Evolutionary conservation across 2,329 filamentous ascomycete species (phyloP).

Genomic region (Phaeosphaeria sp.): DNA sequence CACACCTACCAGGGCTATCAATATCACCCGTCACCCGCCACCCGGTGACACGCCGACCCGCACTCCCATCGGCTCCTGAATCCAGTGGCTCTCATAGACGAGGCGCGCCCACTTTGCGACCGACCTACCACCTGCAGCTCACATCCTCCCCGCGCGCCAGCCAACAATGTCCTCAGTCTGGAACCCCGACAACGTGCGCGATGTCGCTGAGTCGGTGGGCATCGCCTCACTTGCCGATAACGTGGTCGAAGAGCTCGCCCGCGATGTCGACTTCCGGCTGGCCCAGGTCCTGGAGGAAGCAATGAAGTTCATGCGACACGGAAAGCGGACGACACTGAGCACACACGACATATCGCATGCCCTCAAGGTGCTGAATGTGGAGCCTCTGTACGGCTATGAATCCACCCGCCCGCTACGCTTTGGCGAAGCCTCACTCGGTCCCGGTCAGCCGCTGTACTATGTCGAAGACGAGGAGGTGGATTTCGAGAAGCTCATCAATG

Average conservation of each 20-base stretch:
- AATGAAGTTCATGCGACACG: slow-evolving; percentile 93
- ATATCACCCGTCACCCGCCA: slow-evolving; percentile 31
- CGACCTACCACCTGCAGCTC: slow-evolving; percentile 16
- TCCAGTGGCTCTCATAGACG: slow-evolving; percentile 12
- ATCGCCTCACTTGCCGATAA: slow-evolving; percentile 83
- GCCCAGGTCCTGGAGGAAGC: slow-evolving; percentile 93
- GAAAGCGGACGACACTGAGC: slow-evolving; percentile 82
- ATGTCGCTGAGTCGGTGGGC: slow-evolving; percentile 95
- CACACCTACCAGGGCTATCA: slow-evolving; percentile 30
- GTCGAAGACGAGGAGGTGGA: slow-evolving; percentile 98
- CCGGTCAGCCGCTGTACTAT: slow-evolving; percentile 94
- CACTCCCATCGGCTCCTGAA: slow-evolving; percentile 22
- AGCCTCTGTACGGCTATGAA: slow-evolving; percentile 96
- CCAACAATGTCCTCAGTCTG: slow-evolving; percentile 68
- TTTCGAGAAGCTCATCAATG: slow-evolving; percentile 98
- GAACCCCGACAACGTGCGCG: slow-evolving; percentile 95
- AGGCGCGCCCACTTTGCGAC: slow-evolving; percentile 11
- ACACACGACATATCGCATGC: slow-evolving; percentile 91
- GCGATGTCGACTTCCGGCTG: slow-evolving; percentile 95
- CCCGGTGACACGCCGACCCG: slow-evolving; percentile 32
- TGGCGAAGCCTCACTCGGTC: slow-evolving; percentile 91
- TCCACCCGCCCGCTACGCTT: slow-evolving; percentile 87
- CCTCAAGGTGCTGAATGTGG: slow-evolving; percentile 84
- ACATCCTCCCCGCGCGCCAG: slow-evolving; percentile 11
- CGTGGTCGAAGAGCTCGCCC: slow-evolving; percentile 83